Evolutionary conservation across 768 basidiomycete genomes (phyloP).

Genomic region (Boletus bicolor): DNA sequence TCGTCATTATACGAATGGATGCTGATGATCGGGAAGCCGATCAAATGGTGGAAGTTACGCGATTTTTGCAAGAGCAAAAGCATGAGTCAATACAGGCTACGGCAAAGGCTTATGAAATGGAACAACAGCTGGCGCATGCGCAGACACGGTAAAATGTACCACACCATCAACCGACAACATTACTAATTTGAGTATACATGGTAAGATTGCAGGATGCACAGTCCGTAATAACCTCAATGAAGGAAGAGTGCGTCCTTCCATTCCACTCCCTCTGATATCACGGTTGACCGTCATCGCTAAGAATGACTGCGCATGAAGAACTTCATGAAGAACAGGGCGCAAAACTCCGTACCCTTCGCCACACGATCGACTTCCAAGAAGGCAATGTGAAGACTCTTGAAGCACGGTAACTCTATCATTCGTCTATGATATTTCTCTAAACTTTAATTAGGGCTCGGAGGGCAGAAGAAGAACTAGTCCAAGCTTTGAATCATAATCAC

Average conservation of each 20-base stretch:
- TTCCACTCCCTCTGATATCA: constrained; percentile 13
- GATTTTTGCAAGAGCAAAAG: constrained; percentile 28
- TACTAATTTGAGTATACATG: constrained; percentile 11
- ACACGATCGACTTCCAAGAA: constrained; percentile 32
- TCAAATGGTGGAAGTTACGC: constrained; percentile 22
- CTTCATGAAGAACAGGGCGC: constrained; percentile 22
- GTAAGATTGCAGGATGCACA: constrained; percentile 28
- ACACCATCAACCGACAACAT: neutral
- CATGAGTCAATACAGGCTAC: constrained; percentile 26
- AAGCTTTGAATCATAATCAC: constrained; percentile 21
- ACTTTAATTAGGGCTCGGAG: constrained; percentile 15
- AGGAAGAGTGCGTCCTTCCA: constrained; percentile 30
- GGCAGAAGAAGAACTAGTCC: constrained; percentile 18
- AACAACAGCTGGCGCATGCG: constrained; percentile 23
- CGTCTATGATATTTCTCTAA: constrained; percentile 5
- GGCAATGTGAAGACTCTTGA: constrained; percentile 25
- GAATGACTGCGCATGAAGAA: constrained; percentile 24
- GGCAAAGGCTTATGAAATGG: constrained; percentile 23
- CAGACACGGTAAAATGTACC: constrained; percentile 20
- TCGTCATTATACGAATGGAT: neutral
- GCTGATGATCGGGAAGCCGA: constrained; percentile 21
- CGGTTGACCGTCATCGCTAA: constrained; percentile 12
- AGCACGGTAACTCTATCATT: constrained; percentile 19
- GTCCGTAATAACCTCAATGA: constrained; percentile 27
- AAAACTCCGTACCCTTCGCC: constrained; percentile 30